Evolutionary conservation across 2,329 filamentous ascomycete genomes (phyloP).

Genomic region (Aspergillus fumigatus): DNA sequence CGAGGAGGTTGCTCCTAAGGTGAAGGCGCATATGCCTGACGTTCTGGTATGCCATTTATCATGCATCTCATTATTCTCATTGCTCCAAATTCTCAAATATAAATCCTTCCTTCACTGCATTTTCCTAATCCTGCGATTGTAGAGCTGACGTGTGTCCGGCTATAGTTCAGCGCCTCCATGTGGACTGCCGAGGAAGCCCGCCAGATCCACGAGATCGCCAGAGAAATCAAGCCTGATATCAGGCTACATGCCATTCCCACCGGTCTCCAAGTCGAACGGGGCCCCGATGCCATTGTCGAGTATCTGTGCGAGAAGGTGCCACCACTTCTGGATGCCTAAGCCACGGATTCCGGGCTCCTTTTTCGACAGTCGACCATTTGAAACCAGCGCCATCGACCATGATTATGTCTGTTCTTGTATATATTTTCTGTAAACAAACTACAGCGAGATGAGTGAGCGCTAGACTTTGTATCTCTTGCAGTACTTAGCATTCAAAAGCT

Average conservation of each 20-base stretch:
- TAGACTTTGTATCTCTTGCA: neutral
- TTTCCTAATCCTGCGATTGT: neutral
- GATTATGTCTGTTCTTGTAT: neutral
- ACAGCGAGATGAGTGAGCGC: too few relatives aligned
- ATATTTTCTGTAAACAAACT: neutral
- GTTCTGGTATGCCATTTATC: conserved; percentile 44
- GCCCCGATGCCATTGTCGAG: conserved; percentile 41
- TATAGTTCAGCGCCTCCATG: conserved; percentile 59
- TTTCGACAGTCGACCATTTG: neutral
- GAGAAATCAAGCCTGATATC: conserved; percentile 34
- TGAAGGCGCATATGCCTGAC: conserved; percentile 50
- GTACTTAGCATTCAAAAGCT: neutral
- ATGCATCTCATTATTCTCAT: too few relatives aligned
- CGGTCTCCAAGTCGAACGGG: conserved; percentile 40
- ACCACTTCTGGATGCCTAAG: conserved; percentile 30
- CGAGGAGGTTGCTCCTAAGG: conserved; percentile 52
- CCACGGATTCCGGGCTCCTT: neutral
- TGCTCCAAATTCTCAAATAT: neutral
- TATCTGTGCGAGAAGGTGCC: conserved; percentile 41
- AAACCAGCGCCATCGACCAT: neutral
- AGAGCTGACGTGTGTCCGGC: conserved; percentile 4
- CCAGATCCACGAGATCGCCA: conserved; percentile 35
- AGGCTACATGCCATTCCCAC: conserved; percentile 41
- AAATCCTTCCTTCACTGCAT: conserved; percentile 4
- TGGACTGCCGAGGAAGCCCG: conserved; percentile 44